Percentiles rank a stretch among this genome's conserved stretches.
phyloP scores from a whole-genome alignment of 441 rosid species.

The Erodium texanum region DNA sequence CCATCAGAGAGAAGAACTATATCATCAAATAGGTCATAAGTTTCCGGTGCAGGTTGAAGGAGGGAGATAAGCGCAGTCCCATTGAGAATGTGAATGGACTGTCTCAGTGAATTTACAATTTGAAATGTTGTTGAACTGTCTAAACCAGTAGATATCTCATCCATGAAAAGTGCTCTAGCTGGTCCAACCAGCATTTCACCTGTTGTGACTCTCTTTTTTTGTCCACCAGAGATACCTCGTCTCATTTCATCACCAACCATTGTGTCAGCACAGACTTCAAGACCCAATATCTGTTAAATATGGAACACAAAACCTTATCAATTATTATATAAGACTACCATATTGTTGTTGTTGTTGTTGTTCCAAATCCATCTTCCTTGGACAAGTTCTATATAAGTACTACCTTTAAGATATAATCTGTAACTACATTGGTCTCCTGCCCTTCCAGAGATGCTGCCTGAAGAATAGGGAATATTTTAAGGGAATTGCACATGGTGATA shows the following conservation, averaged over 20 bases:
- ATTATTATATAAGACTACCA: background rate
- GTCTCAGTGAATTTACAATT: constrained; percentile 63
- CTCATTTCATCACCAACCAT: constrained; percentile 75
- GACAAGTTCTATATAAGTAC: constrained; percentile 8
- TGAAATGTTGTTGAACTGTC: constrained; percentile 86
- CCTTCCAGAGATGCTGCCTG: constrained; percentile 56
- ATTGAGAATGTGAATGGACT: constrained; percentile 56
- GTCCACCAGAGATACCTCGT: constrained; percentile 90
- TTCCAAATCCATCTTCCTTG: background rate
- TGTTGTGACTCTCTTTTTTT: constrained; percentile 79
- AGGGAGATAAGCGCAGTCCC: constrained; percentile 80
- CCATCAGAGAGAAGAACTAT: constrained; percentile 74
- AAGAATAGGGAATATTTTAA: background rate
- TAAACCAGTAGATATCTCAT: constrained; percentile 86
- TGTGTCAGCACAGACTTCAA: constrained; percentile 73
- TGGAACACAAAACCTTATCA: background rate
- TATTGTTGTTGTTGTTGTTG: background rate
- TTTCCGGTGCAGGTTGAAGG: constrained; percentile 95
- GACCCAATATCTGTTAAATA: constrained; percentile 56
- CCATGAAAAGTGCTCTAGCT: constrained; percentile 69
- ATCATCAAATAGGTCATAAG: constrained; percentile 77
- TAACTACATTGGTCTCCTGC: constrained; percentile 50
- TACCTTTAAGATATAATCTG: constrained; percentile 63
- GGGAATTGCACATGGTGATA: background rate
- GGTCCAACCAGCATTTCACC: constrained; percentile 87